These are phyloP conservation scores for Apiospora koreana DNA, from an alignment of 2,329 filamentous ascomycete genomes.

Conservation along the genomic window DNA sequence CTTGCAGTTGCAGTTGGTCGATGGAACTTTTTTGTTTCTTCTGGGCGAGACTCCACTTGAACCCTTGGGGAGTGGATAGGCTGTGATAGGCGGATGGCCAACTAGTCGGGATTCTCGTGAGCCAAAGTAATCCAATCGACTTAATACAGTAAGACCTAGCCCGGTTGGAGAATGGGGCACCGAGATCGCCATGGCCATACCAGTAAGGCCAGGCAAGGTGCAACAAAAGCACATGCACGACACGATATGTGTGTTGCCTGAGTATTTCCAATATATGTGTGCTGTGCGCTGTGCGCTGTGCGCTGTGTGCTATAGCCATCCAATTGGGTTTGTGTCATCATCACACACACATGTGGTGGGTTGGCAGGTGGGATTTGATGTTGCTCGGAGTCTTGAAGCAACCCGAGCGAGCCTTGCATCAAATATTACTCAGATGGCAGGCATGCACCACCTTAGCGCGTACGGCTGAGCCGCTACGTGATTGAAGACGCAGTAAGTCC, in stretches of 20 bases:
- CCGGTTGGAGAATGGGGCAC: neutral
- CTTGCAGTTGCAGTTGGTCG: neutral
- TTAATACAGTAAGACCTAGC: constrained; percentile 7
- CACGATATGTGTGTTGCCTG: too few species aligned
- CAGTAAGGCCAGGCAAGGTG: neutral
- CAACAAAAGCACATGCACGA: too few species aligned
- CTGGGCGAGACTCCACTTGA: neutral
- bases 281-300: too few species aligned
- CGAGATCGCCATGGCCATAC: neutral
- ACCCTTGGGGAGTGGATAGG: neutral
- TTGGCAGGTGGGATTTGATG: too few species aligned
- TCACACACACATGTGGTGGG: neutral
- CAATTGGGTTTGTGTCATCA: neutral
- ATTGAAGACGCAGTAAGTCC: neutral
- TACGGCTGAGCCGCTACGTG: constrained; percentile 4
- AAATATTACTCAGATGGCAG: neutral
- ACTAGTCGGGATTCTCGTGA: neutral
- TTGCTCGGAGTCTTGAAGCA: neutral
- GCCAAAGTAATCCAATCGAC: neutral
- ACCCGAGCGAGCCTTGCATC: constrained; percentile 2
- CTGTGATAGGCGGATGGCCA: neutral
- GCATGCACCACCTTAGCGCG: neutral
- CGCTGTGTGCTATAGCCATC: neutral
- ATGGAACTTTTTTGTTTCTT: neutral
- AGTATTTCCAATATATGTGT: neutral